A percentile compares a stretch with the other conserved stretches of the same genome.
phyloP scores from a whole-genome alignment of 2,329 filamentous ascomycete species.

The Xylariaceae sp. region DNA sequence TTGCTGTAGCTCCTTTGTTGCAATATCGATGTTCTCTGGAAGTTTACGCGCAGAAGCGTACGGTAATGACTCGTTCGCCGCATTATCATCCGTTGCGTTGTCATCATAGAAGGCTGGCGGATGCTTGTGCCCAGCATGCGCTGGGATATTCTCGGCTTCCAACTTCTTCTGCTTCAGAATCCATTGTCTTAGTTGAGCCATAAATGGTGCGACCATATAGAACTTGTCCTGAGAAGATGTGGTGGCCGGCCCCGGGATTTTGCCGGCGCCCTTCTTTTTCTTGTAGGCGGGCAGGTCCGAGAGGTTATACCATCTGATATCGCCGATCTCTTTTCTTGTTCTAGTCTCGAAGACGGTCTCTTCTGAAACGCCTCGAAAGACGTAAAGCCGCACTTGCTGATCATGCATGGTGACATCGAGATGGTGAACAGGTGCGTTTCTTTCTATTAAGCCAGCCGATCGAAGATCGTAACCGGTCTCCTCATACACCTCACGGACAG shows the following conservation, averaged over 20 bases:
- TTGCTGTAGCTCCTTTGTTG: slow-evolving; percentile 43
- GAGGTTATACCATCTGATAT: slow-evolving; percentile 90
- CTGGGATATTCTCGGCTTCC: slow-evolving; percentile 47
- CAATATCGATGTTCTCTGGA: slow-evolving; percentile 24
- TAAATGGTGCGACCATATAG: slow-evolving; percentile 95
- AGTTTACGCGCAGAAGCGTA: slow-evolving; percentile 22
- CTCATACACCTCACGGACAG: slow-evolving; percentile 89
- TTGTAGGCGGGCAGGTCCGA: slow-evolving; percentile 79
- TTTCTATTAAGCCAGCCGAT: slow-evolving; percentile 67
- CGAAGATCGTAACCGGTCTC: slow-evolving; percentile 87
- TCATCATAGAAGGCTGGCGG: slow-evolving; percentile 48
- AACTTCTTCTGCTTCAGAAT: slow-evolving; percentile 75
- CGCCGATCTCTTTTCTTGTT: slow-evolving; percentile 95
- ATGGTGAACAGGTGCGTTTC: slow-evolving; percentile 66
- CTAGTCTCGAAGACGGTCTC: slow-evolving; percentile 83
- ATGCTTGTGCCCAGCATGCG: slow-evolving; percentile 36
- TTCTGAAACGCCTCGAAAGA: slow-evolving; percentile 83
- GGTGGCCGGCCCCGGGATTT: slow-evolving; percentile 50
- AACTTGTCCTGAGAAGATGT: slow-evolving; percentile 70
- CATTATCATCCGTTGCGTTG: slow-evolving; percentile 57
- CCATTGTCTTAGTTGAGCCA: slow-evolving; percentile 82
- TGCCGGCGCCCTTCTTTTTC: slow-evolving; percentile 51
- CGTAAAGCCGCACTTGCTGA: slow-evolving; percentile 87
- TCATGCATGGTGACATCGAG: slow-evolving; percentile 88
- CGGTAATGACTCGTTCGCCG: slow-evolving; percentile 35